phyloP scores from a whole-genome alignment of 2,329 filamentous ascomycete species.

The Aspergillus glaucus region DNA sequence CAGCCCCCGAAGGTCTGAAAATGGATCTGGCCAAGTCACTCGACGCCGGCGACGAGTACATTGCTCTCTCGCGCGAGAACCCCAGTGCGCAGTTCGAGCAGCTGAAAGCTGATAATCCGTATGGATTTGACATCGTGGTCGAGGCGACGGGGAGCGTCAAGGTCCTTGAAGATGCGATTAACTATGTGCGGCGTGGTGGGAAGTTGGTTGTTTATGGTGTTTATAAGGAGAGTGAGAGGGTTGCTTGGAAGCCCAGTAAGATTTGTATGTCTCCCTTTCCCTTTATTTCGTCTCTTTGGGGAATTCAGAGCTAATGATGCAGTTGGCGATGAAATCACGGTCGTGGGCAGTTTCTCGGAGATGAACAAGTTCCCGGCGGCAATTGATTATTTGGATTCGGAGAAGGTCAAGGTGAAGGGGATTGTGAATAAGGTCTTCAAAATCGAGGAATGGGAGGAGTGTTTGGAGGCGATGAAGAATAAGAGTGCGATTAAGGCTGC shows the following conservation, averaged over 20 bases:
- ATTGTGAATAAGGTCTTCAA: conserved; percentile 69
- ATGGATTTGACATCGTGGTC: conserved; percentile 68
- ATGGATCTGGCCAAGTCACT: conserved; percentile 58
- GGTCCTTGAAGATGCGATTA: conserved; percentile 64
- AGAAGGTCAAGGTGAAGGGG: conserved; percentile 48
- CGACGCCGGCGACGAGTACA: conserved; percentile 43
- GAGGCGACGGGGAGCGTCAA: conserved; percentile 64
- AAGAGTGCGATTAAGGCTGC: conserved; percentile 69
- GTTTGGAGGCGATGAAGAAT: conserved; percentile 63
- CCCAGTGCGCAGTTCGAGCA: conserved; percentile 55
- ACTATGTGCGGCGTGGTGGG: conserved; percentile 65
- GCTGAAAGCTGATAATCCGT: conserved; percentile 59
- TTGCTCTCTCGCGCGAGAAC: conserved; percentile 44
- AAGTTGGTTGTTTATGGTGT: conserved; percentile 69
- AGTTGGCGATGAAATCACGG: conserved; percentile 60
- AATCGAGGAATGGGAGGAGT: conserved; percentile 66
- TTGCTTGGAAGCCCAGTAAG: conserved; percentile 64
- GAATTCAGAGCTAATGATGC: conserved; percentile 4
- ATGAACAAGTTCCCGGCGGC: conserved; percentile 63
- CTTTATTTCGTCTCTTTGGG: too few relatives aligned
- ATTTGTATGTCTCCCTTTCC: conserved; percentile 49
- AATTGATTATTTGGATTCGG: conserved; percentile 46
- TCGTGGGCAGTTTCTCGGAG: conserved; percentile 67
- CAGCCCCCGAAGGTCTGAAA: conserved; percentile 63
- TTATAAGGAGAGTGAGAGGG: conserved; percentile 56